Conservation (phyloP, 2,329 filamentous ascomycete species). For the Neoscytalidium dimidiatum region DNA sequence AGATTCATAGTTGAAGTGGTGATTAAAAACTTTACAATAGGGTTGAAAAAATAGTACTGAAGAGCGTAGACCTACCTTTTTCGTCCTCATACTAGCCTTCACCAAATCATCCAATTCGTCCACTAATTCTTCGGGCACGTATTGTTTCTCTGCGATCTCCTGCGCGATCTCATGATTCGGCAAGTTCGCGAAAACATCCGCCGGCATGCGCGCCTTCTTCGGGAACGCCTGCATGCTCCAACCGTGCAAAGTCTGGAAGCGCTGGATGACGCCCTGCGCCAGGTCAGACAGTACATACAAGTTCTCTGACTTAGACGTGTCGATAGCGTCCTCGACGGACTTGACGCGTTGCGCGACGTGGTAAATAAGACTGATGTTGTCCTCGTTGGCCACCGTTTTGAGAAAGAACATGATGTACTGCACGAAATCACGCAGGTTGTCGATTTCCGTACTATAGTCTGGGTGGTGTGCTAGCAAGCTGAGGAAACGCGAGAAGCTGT, state of each 20-base stretch:
- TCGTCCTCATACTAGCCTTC: constrained; percentile 65
- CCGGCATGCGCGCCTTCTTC: constrained; percentile 77
- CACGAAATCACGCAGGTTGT: constrained; percentile 77
- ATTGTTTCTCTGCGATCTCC: constrained; percentile 83
- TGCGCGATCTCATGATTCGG: constrained; percentile 77
- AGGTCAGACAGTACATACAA: constrained; percentile 89
- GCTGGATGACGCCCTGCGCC: constrained; percentile 76
- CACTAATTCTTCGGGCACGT: constrained; percentile 72
- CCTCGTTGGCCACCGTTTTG: constrained; percentile 76
- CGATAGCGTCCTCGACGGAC: constrained; percentile 78
- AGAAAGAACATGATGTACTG: constrained; percentile 91
- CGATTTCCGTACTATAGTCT: constrained; percentile 67
- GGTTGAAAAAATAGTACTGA: too few relatives aligned
- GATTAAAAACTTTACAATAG: neutral
- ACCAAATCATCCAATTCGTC: constrained; percentile 78
- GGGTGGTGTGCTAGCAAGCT: constrained; percentile 92
- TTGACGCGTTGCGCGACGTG: constrained; percentile 93
- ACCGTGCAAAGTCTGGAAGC: constrained; percentile 81
- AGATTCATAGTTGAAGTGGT: constrained; percentile 14
- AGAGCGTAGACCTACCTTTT: constrained; percentile 41
- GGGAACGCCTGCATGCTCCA: constrained; percentile 86
- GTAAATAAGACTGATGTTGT: constrained; percentile 85
- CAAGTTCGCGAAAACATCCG: constrained; percentile 74
- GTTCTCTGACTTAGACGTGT: constrained; percentile 58
- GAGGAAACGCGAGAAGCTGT: constrained; percentile 77